Conservation (phyloP, 2,329 filamentous ascomycete species). For the Fusarium sp. region DNA sequence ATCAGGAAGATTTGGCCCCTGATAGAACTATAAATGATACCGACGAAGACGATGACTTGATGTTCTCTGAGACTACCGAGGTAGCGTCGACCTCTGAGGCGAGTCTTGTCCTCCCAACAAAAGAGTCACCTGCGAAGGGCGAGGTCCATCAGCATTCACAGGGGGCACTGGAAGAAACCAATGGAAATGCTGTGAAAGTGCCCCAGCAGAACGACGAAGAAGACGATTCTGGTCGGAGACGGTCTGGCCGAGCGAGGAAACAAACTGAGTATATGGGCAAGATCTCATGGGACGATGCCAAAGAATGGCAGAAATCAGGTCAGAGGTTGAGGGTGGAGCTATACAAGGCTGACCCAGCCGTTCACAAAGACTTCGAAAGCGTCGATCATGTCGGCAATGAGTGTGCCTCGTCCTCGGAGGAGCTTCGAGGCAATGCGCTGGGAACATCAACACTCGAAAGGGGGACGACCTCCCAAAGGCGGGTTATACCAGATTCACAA, state of each 20-base stretch:
- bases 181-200: background rate
- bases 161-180: background rate
- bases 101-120: background rate
- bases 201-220: background rate
- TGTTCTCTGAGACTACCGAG: conserved; percentile 4
- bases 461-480: background rate
- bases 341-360: background rate
- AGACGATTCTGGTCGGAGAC: conserved; percentile 30
- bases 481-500: conserved; percentile 44
- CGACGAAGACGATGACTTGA: conserved; percentile 41
- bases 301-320: conserved; percentile 9
- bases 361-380: conserved; percentile 12
- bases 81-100: background rate
- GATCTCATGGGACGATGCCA: conserved; percentile 43
- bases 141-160: background rate
- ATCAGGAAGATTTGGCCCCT: background rate
- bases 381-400: conserved; percentile 3
- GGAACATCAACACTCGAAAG: background rate
- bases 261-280: conserved; percentile 45
- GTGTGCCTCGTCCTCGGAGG: background rate
- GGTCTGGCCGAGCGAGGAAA: conserved; percentile 43
- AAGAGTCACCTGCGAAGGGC: background rate
- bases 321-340: conserved; percentile 25
- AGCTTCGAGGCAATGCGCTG: background rate
- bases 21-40: conserved; percentile 20